Evolutionary conservation across 78 protist genomes (phyloP), one percentile per base, ranked within the genome.

Genomic region (Dictyostelium capitatum): DNA sequence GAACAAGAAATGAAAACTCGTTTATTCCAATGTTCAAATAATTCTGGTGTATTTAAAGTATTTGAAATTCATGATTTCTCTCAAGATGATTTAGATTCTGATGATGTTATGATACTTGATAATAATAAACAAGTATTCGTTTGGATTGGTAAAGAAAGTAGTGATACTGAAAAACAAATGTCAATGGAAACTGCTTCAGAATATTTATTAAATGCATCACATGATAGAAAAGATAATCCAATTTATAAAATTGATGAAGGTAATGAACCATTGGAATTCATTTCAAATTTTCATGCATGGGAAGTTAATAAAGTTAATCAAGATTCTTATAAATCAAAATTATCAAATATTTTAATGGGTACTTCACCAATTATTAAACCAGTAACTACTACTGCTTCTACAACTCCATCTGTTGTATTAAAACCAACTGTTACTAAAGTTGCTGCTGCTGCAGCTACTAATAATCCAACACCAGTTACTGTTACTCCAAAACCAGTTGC

Each of bases 141-240:
- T 82, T 82, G 90, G 90, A 19, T 82, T 19, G 90, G 90, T 72
- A 82, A 82, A 73, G 78, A 82, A 37, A 46, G 79, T 28, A 72
- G 59, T 32, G 79, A 70, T n/a, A 43, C 25, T 41, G 90, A 82
- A 74, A 82, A 82, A 50, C 15, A 15, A 75, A 75, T 75, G 81
- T n/a, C 81, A 14, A 75, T 48, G 56, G 81, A 75, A 75, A 75
- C 81, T 50, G 81, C 81, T 12, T 14, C 25, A 20, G 81, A 75
- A n/a, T 75, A 75, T 50, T 14, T 79, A 6, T 25, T 48, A 32
- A n/a, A 64, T 54, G 65, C 83, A n/a, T 47, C 83, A 79, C 14
- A 59, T 15, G 46, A 30, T 20, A 79, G 83, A 79, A 79, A 43
- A 79, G 73, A 79, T 54, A 70, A 51, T 79, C 83, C 65, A 79